phyloP scores from a whole-genome alignment of 345 rosid genomes.

The Streptanthus diversifolius region DNA sequence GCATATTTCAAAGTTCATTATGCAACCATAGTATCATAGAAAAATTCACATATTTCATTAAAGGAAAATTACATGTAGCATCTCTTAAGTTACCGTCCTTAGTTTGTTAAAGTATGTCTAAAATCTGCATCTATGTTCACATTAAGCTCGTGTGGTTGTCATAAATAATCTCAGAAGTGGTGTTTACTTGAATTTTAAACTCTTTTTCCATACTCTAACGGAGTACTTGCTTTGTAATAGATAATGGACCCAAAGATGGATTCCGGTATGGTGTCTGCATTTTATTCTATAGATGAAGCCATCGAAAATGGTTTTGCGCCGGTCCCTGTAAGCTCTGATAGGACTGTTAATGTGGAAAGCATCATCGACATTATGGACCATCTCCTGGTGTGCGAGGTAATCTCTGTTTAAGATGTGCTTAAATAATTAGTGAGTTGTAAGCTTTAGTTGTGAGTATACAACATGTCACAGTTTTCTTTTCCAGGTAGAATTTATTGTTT shows the following conservation, averaged over 20 bases:
- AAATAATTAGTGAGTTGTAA: neutral
- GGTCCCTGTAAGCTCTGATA: slow-evolving; percentile 62
- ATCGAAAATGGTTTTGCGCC: slow-evolving; percentile 87
- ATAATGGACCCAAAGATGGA: slow-evolving; percentile 99
- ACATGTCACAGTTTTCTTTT: neutral
- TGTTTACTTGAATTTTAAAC: neutral
- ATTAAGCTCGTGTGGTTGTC: neutral
- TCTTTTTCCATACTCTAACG: neutral
- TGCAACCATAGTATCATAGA: neutral
- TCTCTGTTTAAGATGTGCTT: neutral
- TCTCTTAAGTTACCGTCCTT: neutral
- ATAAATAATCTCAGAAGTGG: neutral
- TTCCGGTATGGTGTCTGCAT: slow-evolving; percentile 76
- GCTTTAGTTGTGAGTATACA: neutral
- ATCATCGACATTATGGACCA: slow-evolving; percentile 91
- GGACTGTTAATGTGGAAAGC: slow-evolving; percentile 64
- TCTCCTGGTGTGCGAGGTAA: slow-evolving; percentile 94
- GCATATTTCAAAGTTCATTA: neutral
- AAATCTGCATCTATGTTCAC: neutral
- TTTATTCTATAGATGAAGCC: slow-evolving; percentile 90
- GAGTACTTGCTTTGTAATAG: slow-evolving; percentile 37
- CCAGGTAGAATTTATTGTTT: neutral
- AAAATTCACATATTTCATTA: neutral
- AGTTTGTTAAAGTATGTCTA: neutral
- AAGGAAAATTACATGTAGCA: neutral